Evolutionary conservation across 2,329 filamentous ascomycete species (phyloP), one percentile per base, ranked within the genome.

Genomic region (Pyrenochaeta sp.): DNA sequence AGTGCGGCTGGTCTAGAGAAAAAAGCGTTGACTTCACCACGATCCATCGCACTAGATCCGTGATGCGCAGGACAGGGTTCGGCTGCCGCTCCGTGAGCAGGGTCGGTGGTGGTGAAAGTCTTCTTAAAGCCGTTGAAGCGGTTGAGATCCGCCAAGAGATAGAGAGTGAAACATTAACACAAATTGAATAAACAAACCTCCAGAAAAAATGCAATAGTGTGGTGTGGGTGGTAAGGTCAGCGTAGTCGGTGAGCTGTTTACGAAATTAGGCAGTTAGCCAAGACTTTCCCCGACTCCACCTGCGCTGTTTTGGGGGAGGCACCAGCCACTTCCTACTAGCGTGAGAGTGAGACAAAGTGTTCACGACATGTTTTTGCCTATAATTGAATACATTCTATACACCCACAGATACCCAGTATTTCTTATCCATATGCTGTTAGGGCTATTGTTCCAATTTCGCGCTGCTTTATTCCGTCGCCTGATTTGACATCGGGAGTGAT

Each of bases 81-180:
- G 46, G 44, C 51, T 51, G 39, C 44, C 43, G 41, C 32, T 44
- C 44, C 36, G 37, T 26, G 35, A 30, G 39, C 41, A 45, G 30
- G 48, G 22, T 39, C 32, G 38, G 48, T 47, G 41, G 46, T 54
- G 39, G 44, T 50, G 51, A 50, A 38, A 56, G 49, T 60, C 57
- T 60, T 62, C 55, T 59, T 49, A 30, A 41, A 41, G 37, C 49
- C 35, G 49, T 49, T 29, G 41, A 52, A 55, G 55, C 55, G 55
- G 51, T 58, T 47, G 58, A 37, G 28, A 35, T 44, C 48, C 53
- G 46, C 51, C 30, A 44, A 39, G 35, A 36, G 44, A 20, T 44
- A 32, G 32, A 37, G 35, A 9, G 40, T 40, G 26, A 50, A 38
- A 53, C 54, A 55, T 55, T 44, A 49, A 52, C 55, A 51, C 49